phyloP scores from a whole-genome alignment of 805 yeast species.

The Myxozyma vanderwaltii region DNA sequence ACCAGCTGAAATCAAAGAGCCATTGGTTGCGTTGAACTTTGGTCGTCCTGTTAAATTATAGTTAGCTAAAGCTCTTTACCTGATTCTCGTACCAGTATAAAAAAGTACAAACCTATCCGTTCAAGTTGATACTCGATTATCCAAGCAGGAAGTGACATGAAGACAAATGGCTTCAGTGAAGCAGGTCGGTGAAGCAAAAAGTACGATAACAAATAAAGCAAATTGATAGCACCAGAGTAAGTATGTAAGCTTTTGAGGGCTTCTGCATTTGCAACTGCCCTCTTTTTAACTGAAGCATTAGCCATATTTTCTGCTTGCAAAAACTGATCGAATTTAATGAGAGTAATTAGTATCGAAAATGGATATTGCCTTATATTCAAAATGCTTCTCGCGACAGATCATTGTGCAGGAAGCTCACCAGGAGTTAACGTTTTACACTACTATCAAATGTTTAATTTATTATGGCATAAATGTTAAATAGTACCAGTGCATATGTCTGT shows the following conservation, averaged over 20 bases:
- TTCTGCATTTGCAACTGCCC: slow-evolving; percentile 43
- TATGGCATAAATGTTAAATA: background rate
- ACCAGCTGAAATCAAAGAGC: slow-evolving; percentile 56
- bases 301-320: slow-evolving; percentile 44
- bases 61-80: background rate
- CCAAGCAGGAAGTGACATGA: slow-evolving; percentile 49
- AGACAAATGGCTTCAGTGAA: slow-evolving; percentile 49
- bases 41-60: slow-evolving; percentile 52
- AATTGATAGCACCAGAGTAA: slow-evolving; percentile 47
- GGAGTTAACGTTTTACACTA: background rate
- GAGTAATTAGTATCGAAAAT: background rate
- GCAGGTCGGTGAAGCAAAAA: slow-evolving; percentile 51
- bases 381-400: no score
- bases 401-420: background rate
- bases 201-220: slow-evolving; percentile 45
- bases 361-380: background rate
- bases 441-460: background rate
- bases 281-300: slow-evolving; percentile 49
- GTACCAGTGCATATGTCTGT: background rate
- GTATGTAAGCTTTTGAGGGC: slow-evolving; percentile 42
- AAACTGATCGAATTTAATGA: background rate
- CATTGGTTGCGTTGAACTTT: slow-evolving; percentile 47
- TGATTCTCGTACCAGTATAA: background rate
- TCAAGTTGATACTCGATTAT: slow-evolving; percentile 58
- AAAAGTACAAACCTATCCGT: slow-evolving; percentile 44